These are phyloP conservation scores for Arxiozyma bovina DNA, from an alignment of 1,139 yeast genomes.

Conservation along the genomic window DNA sequence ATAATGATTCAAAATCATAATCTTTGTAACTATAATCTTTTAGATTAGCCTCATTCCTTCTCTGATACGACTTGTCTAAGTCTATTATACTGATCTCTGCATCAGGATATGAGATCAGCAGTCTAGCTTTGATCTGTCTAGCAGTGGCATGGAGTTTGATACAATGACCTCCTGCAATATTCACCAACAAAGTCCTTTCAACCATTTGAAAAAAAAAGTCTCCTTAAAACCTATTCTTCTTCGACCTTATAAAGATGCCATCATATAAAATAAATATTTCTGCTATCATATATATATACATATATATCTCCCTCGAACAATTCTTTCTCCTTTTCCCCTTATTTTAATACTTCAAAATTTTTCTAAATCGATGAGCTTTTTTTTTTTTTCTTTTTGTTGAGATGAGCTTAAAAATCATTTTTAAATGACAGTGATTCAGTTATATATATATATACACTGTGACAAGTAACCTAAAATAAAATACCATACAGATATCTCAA, in stretches of 20 bases:
- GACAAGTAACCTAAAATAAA: too few relatives aligned
- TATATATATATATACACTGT: too few relatives aligned
- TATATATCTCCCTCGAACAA: too few relatives aligned
- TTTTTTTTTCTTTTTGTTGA: too few relatives aligned
- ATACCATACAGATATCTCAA: not conserved
- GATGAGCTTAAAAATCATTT: not conserved
- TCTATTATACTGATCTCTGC: slow-evolving; percentile 33
- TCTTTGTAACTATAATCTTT: slow-evolving; percentile 22
- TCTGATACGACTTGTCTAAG: slow-evolving; percentile 30
- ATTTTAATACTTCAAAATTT: too few relatives aligned
- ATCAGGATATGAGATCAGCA: not conserved
- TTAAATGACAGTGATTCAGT: slow-evolving; percentile 4
- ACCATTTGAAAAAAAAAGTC: not conserved
- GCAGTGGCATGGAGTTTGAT: slow-evolving; percentile 40
- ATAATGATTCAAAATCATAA: slow-evolving; percentile 35
- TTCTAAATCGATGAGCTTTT: too few relatives aligned
- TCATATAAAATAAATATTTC: too few relatives aligned
- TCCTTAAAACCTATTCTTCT: too few relatives aligned
- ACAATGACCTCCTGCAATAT: slow-evolving; percentile 71
- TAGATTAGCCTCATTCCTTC: not conserved
- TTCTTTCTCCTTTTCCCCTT: too few relatives aligned
- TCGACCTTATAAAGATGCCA: too few relatives aligned
- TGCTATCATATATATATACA: too few relatives aligned
- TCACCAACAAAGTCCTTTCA: slow-evolving; percentile 31
- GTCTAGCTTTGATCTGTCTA: slow-evolving; percentile 12